Evolutionary conservation across 2,329 filamentous ascomycete genomes (phyloP), one percentile per base, ranked within the genome.

Genomic region (Alternaria solani): DNA sequence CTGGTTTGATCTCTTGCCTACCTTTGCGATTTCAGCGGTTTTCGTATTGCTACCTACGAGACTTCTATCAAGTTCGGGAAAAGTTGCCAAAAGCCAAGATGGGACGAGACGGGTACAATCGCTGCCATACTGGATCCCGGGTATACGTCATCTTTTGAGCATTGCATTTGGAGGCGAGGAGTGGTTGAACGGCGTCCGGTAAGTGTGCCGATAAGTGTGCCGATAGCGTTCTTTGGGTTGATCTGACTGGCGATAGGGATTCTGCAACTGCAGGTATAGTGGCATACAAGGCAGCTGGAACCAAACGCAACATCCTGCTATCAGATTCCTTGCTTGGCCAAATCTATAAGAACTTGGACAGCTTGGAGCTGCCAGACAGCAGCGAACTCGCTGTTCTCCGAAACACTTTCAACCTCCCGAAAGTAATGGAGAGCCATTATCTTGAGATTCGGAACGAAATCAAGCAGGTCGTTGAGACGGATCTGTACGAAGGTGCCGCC

Each of bases 81-180:
- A 53, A 59, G 58, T 52, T 23, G 38, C 26, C 14, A 65, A 55
- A 32, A 65, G 53, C 25, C 67, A 71, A 58, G 54, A 76, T 70
- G 74, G 71, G 70, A 72, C 70, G 72, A 74, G 70, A 64, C 76
- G 75, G 55, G 80, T 85, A 61, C 83, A 83, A 71, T 74, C 81
- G 57, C 65, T 84, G 23, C 85, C 86, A 28, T 89, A 89, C 74
- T 89, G 86, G 84, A 72, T 89, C 7, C 87, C 87, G 2, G 79
- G 84, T 52, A 36, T 89, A 8, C 85, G 86, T 39, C 85, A 89
- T 77, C 79, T 82, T 7, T 66, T 84, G 20, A 84, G 87, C 64
- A 78, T 82, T 65, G 73, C 81, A 20, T 79, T 82, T 68, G 72
- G 82, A 41, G 80, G 81, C 49, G 75, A 82, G 41, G 67, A 68